Percentiles rank a stretch among this genome's conserved stretches.
These are phyloP conservation scores for Emmonsiellopsis sp. DNA, from an alignment of 2,329 filamentous ascomycete genomes.

Conservation along the genomic window DNA sequence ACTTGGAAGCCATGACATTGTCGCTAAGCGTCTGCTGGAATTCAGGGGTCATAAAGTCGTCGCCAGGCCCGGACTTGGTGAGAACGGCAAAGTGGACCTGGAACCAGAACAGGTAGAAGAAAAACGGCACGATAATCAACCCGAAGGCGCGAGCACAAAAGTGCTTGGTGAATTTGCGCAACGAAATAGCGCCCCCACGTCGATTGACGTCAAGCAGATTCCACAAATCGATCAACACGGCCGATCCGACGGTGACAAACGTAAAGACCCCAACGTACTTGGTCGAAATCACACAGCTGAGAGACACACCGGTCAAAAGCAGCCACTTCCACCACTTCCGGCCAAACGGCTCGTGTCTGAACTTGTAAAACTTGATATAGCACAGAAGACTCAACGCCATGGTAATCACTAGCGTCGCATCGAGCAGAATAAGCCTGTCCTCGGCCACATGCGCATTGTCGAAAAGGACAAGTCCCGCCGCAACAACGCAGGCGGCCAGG, in stretches of 20 bases:
- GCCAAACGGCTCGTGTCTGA: constrained; percentile 77
- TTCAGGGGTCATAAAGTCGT: constrained; percentile 97
- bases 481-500: constrained; percentile 80
- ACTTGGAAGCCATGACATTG: constrained; percentile 83
- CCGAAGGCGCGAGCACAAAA: constrained; percentile 79
- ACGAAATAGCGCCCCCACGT: constrained; percentile 66
- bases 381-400: constrained; percentile 91
- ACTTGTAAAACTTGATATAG: constrained; percentile 97
- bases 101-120: constrained; percentile 99
- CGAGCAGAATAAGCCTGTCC: constrained; percentile 86
- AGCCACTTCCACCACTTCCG: constrained; percentile 99
- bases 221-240: constrained; percentile 92
- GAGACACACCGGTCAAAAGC: constrained; percentile 81
- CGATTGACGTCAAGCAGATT: constrained; percentile 85
- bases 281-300: constrained; percentile 96
- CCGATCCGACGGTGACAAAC: constrained; percentile 92
- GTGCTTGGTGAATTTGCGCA: constrained; percentile 78
- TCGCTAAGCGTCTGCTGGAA: constrained; percentile 97
- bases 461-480: constrained; percentile 77
- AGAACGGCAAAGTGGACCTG: constrained; percentile 96
- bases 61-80: constrained; percentile 78
- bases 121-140: constrained; percentile 81
- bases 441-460: constrained; percentile 98
- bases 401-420: constrained; percentile 86
- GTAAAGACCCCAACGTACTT: constrained; percentile 97